Evolutionary conservation across 352 stramenopile species (phyloP), one percentile per base, ranked within the genome.

Genomic region (Phytophthora melonis): DNA sequence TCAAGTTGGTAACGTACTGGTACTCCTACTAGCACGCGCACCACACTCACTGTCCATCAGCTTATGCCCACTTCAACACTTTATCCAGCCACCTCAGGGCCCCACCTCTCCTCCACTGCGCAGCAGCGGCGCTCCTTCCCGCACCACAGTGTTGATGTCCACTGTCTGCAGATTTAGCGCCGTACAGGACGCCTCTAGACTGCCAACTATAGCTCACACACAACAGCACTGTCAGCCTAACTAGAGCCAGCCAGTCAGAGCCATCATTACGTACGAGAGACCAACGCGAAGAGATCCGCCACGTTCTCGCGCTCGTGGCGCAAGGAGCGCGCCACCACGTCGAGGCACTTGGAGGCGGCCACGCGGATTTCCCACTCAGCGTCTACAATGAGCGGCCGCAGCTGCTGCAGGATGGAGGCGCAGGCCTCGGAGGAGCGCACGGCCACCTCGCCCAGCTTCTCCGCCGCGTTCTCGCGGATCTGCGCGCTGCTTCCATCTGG

Each of bases 21-120:
- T 96, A 96, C 67, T 95, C 90, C 86, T 93, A 56, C 58, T 32
- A 67, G 19, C 55, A 30, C 19, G 68, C 74, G 23, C 13, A 50
- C 8, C 5, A 16, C 2, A 14, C 25, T 30, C 5, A 13, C 4
- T 19, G 50, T 4, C 18, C 19, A 63, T 49, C 43, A 50, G 7
- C 8, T 45, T 16, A 45, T 11, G 5, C 16, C 16, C 43, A 8
- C 16, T 2, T 21, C 18, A 50, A 50, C 5, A 23, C 16, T 23
- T 10, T 9, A n/a, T 30, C 8, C 19, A 70, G n/a, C 16, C 8
- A 58, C 6, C 7, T 45, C 39, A 45, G 16, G 13, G 1, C 76
- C 75, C 18, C n/a, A 90, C 86, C 71, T 96, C 86, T 27, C 90
- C 90, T 23, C 90, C 90, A 57, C 84, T 95, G 9, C 88, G 82